These are phyloP conservation scores for bread wheat (Triticum aestivum) DNA, from an alignment of 176 grass and related monocot species.

Conservation along the genomic window IWGSC_CS_RefSeq_v2.1 NC_057804.1:69196867-69197366, in stretches of 20 bases:
- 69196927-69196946: too few species aligned
- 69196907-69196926: too few species aligned
- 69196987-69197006: too few species aligned
- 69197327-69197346: not conserved
- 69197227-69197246: not conserved
- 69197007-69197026: slow-evolving; percentile 1
- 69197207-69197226: slow-evolving; percentile 21
- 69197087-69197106: not conserved
- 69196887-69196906: too few species aligned
- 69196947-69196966: too few species aligned
- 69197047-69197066: slow-evolving; percentile 65
- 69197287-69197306: not conserved
- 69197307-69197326: not conserved
- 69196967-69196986: too few species aligned
- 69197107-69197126: not conserved
- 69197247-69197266: not conserved
- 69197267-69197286: not conserved
- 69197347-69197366: not conserved
- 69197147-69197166: slow-evolving; percentile 15
- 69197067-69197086: slow-evolving; percentile 70
- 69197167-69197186: not conserved
- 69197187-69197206: slow-evolving; percentile 7
- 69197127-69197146: slow-evolving; percentile 24
- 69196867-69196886: too few species aligned
- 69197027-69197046: slow-evolving; percentile 66